Evolutionary conservation across 768 basidiomycete species (phyloP).

Genomic region (Termitomyces sp.): DNA sequence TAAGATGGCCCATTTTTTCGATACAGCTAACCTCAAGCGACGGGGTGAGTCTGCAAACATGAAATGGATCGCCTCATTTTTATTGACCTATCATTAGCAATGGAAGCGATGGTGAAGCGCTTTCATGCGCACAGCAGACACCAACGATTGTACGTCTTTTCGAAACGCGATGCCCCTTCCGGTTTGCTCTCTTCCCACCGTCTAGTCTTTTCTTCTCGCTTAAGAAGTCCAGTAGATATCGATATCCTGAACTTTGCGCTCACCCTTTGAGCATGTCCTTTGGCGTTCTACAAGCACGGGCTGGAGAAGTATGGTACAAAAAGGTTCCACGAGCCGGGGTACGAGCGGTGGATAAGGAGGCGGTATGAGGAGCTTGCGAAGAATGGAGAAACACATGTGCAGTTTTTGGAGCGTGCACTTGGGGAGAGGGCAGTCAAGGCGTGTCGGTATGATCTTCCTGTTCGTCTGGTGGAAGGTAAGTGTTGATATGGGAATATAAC

Average conservation of each 20-base stretch:
- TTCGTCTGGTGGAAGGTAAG: neutral
- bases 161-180: neutral
- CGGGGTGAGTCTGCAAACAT: neutral
- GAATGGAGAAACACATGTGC: conserved; percentile 52
- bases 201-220: neutral
- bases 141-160: neutral
- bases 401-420: conserved; percentile 47
- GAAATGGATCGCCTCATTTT: neutral
- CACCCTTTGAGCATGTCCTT: conserved; percentile 31
- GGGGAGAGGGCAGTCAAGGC: conserved; percentile 39
- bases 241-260: conserved; percentile 43
- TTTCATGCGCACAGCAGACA: neutral
- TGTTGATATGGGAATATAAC: conserved; percentile 23
- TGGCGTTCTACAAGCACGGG: conserved; percentile 39
- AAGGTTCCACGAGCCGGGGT: conserved; percentile 44
- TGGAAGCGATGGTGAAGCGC: neutral
- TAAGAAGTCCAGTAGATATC: conserved; percentile 12
- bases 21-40: neutral
- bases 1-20: too few species aligned
- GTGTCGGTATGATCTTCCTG: conserved; percentile 51
- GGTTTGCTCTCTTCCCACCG: neutral
- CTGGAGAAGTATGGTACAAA: conserved; percentile 39
- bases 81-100: neutral
- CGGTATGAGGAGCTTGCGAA: conserved; percentile 48
- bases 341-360: conserved; percentile 43